Base-by-base conservation (phyloP, 306 rosid species). In the Malus sylvestris region DNA sequence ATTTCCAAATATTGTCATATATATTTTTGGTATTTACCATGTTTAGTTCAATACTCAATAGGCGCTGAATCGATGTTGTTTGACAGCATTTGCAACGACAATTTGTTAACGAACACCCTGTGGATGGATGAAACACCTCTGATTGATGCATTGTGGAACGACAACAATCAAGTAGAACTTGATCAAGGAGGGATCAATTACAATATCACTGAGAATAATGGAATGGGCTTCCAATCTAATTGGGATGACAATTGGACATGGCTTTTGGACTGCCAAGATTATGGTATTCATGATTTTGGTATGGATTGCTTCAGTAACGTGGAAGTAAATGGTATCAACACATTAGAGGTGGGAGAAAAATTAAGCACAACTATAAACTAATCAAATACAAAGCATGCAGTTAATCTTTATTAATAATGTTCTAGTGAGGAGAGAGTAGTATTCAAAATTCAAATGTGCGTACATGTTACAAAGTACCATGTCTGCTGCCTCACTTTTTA, bases 281-380 rank as follows among this genome's bases (percentile, higher is more conserved):
- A 91, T 60, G 98, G 97, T 35, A 68, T 89, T 78, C 94, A 88
- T 38, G 97, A 91, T 81, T 91, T 91, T 62, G 93, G 90, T 23
- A 87, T 87, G 71, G 92, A 81, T 71, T 87, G 46, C 55, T 82
- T 87, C 84, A 78, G 77, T 57, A 91, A 87, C 62, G 45, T 86
- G 58, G 96, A 88, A 59, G 62, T 83, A 73, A 86, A 77, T 65
- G 68, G 84, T 23, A 19, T 86, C 60, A 88, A 81, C 83, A 76
- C 87, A 58, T 23, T 83, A 76, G 88, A 75, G 32, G 77, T 83
- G 71, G 85, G 72, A 67, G 81, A 70, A 44, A 57, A 53, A 53
- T 40, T 15, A 29, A 62, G 18, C 55, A 75, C 46, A 32, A 76
- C 27, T 3, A 27, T 10, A 46, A 59, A 23, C 29, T 62, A 62